These are phyloP conservation scores for Wickerhamiella sergipiensis DNA, from an alignment of 805 yeast species.

Conservation along the genomic window DNA sequence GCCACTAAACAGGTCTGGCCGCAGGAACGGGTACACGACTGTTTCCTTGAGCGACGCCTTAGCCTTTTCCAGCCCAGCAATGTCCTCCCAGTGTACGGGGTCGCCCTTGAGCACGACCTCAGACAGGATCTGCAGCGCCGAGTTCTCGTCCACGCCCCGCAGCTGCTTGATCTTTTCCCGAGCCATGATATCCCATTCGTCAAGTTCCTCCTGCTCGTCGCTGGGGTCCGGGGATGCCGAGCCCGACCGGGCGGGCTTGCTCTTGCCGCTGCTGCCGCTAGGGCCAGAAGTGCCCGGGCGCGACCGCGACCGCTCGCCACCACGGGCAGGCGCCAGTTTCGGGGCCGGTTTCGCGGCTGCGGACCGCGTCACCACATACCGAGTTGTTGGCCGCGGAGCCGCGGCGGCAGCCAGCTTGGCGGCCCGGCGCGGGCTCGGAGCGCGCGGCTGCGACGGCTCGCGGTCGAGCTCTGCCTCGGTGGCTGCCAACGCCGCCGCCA, in stretches of 20 bases:
- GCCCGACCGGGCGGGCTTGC: not conserved
- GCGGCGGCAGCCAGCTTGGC: not conserved
- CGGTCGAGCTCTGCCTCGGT: not conserved
- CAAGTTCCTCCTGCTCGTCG: conserved; percentile 10
- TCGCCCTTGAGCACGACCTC: conserved; percentile 86
- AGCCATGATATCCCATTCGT: conserved; percentile 24
- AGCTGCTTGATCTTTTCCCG: conserved; percentile 24
- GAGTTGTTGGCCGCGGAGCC: not conserved
- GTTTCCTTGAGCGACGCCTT: conserved; percentile 84
- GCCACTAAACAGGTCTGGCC: conserved; percentile 88
- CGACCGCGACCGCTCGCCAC: not conserved
- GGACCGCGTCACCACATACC: not conserved
- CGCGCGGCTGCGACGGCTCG: not conserved
- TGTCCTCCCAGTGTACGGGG: conserved; percentile 87
- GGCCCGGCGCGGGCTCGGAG: not conserved
- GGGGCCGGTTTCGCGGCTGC: not conserved
- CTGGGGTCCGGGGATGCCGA: conserved; percentile 3
- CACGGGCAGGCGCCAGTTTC: not conserved
- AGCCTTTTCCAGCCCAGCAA: conserved; percentile 84
- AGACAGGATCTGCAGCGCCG: conserved; percentile 73
- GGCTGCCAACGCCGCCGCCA: conserved; percentile 5
- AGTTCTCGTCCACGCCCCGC: conserved; percentile 59
- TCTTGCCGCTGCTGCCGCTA: not conserved
- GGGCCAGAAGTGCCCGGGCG: not conserved
- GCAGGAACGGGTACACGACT: conserved; percentile 85